These are phyloP conservation scores for Pseudocercospora fuligena DNA, from an alignment of 2,329 filamentous ascomycete genomes.

Conservation along the genomic window DNA sequence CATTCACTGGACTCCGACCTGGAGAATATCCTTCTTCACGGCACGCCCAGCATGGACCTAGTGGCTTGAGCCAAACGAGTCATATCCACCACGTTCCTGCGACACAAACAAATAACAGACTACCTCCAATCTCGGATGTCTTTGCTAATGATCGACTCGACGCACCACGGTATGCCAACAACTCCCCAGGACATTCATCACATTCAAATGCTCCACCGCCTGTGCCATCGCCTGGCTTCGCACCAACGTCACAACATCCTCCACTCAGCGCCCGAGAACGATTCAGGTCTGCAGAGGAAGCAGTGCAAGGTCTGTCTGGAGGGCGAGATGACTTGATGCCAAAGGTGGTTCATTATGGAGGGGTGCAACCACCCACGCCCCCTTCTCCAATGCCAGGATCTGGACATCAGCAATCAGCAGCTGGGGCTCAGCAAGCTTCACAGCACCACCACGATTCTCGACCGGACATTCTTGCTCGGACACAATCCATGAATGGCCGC, in stretches of 20 bases:
- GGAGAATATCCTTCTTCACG: slow-evolving; percentile 50
- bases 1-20: slow-evolving; percentile 88
- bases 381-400: slow-evolving; percentile 71
- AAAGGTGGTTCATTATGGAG: slow-evolving; percentile 89
- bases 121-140: slow-evolving; percentile 93
- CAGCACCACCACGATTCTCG: slow-evolving; percentile 41
- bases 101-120: slow-evolving; percentile 84
- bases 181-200: slow-evolving; percentile 66
- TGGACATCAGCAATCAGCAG: slow-evolving; percentile 24
- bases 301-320: slow-evolving; percentile 84
- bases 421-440: slow-evolving; percentile 28
- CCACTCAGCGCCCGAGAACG: slow-evolving; percentile 66
- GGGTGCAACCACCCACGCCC: slow-evolving; percentile 90
- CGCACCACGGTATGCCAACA: slow-evolving; percentile 48
- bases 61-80: slow-evolving; percentile 79
- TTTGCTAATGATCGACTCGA: slow-evolving; percentile 78
- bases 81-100: slow-evolving; percentile 84
- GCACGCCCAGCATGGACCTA: slow-evolving; percentile 72
- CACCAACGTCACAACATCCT: slow-evolving; percentile 50
- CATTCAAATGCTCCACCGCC: slow-evolving; percentile 69
- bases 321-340: slow-evolving; percentile 92
- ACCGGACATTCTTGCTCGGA: slow-evolving; percentile 37
- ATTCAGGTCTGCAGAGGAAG: slow-evolving; percentile 95
- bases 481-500: slow-evolving; percentile 64
- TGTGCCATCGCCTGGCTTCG: slow-evolving; percentile 77